phyloP scores from a whole-genome alignment of 2,329 filamentous ascomycete species.

The Triangularia verruculosa region DNA sequence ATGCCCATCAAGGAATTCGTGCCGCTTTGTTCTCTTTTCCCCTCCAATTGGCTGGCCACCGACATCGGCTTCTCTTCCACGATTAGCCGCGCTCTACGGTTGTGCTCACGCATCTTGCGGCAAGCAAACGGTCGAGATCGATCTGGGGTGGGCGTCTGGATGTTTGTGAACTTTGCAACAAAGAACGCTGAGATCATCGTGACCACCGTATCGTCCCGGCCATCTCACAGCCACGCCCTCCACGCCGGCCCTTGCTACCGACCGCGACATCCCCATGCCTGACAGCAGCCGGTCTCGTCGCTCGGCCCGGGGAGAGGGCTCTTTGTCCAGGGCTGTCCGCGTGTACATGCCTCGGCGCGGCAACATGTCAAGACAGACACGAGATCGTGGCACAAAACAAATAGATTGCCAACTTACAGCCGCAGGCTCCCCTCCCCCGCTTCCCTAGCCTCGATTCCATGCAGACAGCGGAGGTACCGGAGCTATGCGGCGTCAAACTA shows the following conservation, averaged over 20 bases:
- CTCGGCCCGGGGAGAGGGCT: not conserved
- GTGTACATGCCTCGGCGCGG: not conserved
- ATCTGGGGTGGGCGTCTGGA: not conserved
- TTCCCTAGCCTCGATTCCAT: conserved; percentile 1
- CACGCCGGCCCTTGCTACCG: not conserved
- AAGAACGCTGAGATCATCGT: not conserved
- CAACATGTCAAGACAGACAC: not conserved
- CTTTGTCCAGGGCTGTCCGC: not conserved
- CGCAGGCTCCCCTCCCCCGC: not conserved
- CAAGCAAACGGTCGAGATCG: conserved; percentile 1
- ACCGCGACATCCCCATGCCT: not conserved
- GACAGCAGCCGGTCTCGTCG: conserved; percentile 1
- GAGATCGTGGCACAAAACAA: conserved; percentile 1
- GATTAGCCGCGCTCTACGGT: conserved; percentile 3
- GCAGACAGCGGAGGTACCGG: conserved; percentile 4
- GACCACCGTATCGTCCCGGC: not conserved
- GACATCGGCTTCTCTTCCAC: not conserved
- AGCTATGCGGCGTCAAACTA: not conserved
- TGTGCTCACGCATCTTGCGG: conserved; percentile 2
- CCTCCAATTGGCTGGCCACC: not conserved
- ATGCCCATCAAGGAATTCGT: not conserved
- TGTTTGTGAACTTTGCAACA: not conserved
- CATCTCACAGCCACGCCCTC: not conserved
- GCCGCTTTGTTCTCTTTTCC: conserved; percentile 1
- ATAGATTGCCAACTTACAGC: not conserved